phyloP scores from a whole-genome alignment of 2,329 filamentous ascomycete species.

The Phialemonium atrogriseum region DNA sequence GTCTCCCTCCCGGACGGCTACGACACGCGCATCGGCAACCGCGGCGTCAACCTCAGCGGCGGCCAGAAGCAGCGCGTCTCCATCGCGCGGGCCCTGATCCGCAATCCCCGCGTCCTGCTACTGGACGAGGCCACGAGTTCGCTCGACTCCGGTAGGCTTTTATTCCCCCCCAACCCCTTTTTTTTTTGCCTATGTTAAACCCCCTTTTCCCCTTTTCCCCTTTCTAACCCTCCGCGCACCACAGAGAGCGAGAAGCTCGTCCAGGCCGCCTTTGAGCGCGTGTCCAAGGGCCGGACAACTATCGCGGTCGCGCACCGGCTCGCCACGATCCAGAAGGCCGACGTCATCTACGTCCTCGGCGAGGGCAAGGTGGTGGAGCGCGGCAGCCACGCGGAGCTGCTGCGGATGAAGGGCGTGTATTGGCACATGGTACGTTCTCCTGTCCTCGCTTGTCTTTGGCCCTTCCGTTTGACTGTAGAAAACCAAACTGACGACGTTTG shows the following conservation, averaged over 20 bases:
- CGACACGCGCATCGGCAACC: conserved; percentile 57
- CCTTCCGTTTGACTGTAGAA: neutral
- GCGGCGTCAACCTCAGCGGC: conserved; percentile 56
- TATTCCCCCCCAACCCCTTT: too few species aligned
- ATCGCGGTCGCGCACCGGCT: conserved; percentile 72
- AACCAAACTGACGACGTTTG: conserved; percentile 1
- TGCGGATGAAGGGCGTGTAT: conserved; percentile 44
- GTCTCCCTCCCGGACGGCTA: conserved; percentile 59
- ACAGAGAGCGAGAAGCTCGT: conserved; percentile 45
- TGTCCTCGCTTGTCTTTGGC: too few species aligned
- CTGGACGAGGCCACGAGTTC: conserved; percentile 68
- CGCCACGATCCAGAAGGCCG: conserved; percentile 69
- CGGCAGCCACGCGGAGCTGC: conserved; percentile 42
- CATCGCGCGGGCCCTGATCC: conserved; percentile 60
- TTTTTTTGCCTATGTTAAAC: too few species aligned
- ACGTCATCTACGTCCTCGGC: conserved; percentile 73
- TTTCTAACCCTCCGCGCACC: too few species aligned
- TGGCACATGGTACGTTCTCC: conserved; percentile 47
- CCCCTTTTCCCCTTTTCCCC: too few species aligned
- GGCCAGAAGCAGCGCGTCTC: conserved; percentile 65
- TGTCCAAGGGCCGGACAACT: conserved; percentile 53
- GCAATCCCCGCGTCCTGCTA: conserved; percentile 57
- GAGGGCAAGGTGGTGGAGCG: conserved; percentile 50
- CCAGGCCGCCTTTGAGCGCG: conserved; percentile 59
- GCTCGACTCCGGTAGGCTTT: conserved; percentile 41